These are phyloP conservation scores for Pseudogymnoascus sp. DNA, from an alignment of 2,329 filamentous ascomycete genomes.

Conservation along the genomic window DNA sequence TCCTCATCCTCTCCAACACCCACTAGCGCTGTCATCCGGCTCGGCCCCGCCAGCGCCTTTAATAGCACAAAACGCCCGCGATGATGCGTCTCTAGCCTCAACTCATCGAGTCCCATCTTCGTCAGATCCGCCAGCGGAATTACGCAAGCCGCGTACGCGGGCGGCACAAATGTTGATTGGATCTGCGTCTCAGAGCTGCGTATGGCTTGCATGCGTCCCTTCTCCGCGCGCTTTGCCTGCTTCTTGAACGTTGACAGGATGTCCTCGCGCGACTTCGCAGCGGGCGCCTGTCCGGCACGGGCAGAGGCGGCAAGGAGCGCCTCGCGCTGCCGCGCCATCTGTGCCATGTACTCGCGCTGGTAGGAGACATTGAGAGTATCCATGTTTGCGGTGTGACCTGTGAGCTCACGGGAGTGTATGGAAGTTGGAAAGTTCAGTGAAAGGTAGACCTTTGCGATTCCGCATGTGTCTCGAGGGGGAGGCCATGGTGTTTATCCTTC, in stretches of 20 bases:
- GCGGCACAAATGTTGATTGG: constrained; percentile 9
- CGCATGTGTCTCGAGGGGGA: not conserved
- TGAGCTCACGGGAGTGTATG: not conserved
- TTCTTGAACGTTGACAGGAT: not conserved
- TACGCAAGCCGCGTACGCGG: constrained; percentile 16
- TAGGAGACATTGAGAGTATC: not conserved
- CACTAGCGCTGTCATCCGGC: constrained; percentile 29
- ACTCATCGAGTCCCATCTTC: constrained; percentile 20
- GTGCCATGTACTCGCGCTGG: not conserved
- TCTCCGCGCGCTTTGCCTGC: not conserved
- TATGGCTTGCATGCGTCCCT: not conserved
- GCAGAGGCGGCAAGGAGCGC: not conserved
- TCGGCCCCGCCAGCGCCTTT: constrained; percentile 12
- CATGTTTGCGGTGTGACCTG: not conserved
- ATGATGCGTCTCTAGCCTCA: constrained; percentile 36
- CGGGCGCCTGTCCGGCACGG: not conserved
- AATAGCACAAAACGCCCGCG: constrained; percentile 31
- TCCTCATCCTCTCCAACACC: constrained; percentile 19
- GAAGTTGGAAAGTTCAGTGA: not conserved
- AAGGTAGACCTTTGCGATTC: not conserved
- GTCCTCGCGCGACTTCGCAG: not conserved
- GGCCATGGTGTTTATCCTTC: not conserved
- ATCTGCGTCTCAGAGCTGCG: not conserved
- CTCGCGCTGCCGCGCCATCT: constrained; percentile 5
- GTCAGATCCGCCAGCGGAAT: constrained; percentile 18